Evolutionary conservation across 2,329 filamentous ascomycete species (phyloP), one percentile per base, ranked within the genome.

Genomic region (Knoxdaviesia capensis): DNA sequence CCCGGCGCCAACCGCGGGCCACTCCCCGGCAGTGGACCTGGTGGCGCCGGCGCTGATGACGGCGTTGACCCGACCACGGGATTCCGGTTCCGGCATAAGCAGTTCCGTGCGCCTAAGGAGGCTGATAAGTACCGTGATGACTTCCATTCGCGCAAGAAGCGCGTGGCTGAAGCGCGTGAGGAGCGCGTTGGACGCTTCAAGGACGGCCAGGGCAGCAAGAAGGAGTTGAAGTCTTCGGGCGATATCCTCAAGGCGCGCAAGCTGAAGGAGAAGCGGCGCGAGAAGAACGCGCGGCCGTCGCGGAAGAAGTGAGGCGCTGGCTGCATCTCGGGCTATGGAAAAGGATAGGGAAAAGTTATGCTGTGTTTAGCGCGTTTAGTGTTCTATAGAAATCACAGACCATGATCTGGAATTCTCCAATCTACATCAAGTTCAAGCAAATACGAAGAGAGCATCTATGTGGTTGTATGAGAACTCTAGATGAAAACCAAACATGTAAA

Each of bases 81-180:
- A 28, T 49, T 50, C 10, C 68, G 77, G 47, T 94, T 80, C 66
- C 83, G 80, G 65, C 90, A 98, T 64, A 88, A 80, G 61, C 74
- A 78, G 59, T 79, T 90, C 56, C 77, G 73, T 62, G 86, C 86
- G 44, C 90, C 92, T 48, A 96, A 94, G 68, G 76, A 84, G 52
- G 86, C 90, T 6, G 90, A 98, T 65, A 88, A 82, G 62, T 88
- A 73, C 59, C 72, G 90, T 46, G 86, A 88, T 57, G 88, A 98
- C 61, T 98, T 83, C 61, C 69, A 92, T 49, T 76, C 77, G 56
- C 78, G 82, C 63, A 94, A 90, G 77, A 87, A 87, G 77, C 77
- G 84, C 54, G 79, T 90, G 11, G 75, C 77, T 10, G 86, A 86
- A 55, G 87, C 88, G 38, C 81, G 80, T 61, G 83, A 94, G 66